Base-by-base conservation (phyloP, 805 yeast species). In the Ogataea sp. region DNA sequence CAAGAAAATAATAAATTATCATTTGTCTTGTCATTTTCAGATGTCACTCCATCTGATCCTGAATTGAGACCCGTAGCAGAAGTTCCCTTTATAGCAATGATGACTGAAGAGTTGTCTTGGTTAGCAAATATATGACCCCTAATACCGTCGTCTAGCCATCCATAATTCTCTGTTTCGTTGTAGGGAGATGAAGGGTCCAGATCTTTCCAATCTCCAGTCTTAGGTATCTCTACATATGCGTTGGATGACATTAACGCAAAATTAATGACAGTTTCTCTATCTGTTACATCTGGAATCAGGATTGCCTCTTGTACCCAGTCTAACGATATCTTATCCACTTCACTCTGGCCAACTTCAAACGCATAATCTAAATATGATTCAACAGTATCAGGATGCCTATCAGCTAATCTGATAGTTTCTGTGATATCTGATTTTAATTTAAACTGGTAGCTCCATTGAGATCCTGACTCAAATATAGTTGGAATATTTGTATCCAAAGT, bases 1-100 rank as follows among this genome's bases (percentile, higher is more conserved):
- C 98, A 93, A 10, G 94, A 84, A 56, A 93, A 93, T 27, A 93
- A 62, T 41, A 90, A 55, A 53, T 93, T 93, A 57, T 93, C 97
- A 56, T 90, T 93, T 23, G 71, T 59, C 58, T 85, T 87, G 56
- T 93, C 98, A 43, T 76, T 79, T 1, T 70, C 75, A 0, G 83
- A 80, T 0, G 97, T 90, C 37, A 83, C 96, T 4, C 55, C 50
- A 34, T 56, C 62, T 32, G 53, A 57, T 1, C 74, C 71, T 4
- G 71, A 56, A 5, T 75, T 73, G 11, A 81, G 52, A 4, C 80
- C 78, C 0, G 88, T 84, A 0, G 97, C 95, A 37, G 89, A 77
- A 1, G 98, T 90, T 2, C 98, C 98, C 58, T 93, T 93, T 42
- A 87, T 68, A 0, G 95, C 77, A 24, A 93, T 73, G 2, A 93